Evolutionary conservation across 2,329 filamentous ascomycete species (phyloP), one percentile per base, ranked within the genome.

Genomic region (Pestalotiopsis sp.): DNA sequence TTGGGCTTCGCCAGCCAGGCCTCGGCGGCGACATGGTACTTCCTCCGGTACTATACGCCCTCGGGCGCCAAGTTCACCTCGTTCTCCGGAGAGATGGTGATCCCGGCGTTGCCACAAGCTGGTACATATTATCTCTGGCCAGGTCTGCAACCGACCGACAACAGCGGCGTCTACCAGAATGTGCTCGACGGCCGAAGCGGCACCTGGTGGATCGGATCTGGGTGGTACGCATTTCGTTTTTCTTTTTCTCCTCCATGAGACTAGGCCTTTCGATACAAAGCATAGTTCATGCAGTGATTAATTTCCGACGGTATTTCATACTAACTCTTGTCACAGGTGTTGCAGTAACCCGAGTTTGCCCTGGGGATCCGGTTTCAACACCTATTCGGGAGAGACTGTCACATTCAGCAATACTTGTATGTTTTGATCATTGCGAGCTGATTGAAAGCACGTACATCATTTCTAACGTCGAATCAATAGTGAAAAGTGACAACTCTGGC

Each of bases 121-220:
- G 80, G 74, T 0, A 75, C 73, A 9, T 82, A 81, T 69, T 82
- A 82, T 68, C 78, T 82, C 10, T 81, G 79, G 80, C 80, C 80
- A 1, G 80, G 80, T 1, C 76, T 82, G 17, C 79, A 82, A 69
- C 78, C 80, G 4, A 78, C 77, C 1, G 79, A 80, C 67, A 75
- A 75, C 64, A 78, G 73, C 20, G 80, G 80, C n/a, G 78, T 82
- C 3, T 82, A 82, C 68, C 79, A 81, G 69, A 79, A 80, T 24
- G 81, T 81, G 4, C 74, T 82, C 4, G 80, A 82, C 70, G 80
- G 80, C 9, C 71, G 78, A 1, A 78, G 74, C 9, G 79, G 80
- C 1, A 78, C 77, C 0, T 82, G 80, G 80, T 81, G 77, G 75
- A 80, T 82, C 62, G 79, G 79, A 7, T 75, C 73, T 11, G 58